These are phyloP conservation scores for Aspergillus ochraceus DNA, from an alignment of 2,329 filamentous ascomycete species.

Conservation along the genomic window DNA sequence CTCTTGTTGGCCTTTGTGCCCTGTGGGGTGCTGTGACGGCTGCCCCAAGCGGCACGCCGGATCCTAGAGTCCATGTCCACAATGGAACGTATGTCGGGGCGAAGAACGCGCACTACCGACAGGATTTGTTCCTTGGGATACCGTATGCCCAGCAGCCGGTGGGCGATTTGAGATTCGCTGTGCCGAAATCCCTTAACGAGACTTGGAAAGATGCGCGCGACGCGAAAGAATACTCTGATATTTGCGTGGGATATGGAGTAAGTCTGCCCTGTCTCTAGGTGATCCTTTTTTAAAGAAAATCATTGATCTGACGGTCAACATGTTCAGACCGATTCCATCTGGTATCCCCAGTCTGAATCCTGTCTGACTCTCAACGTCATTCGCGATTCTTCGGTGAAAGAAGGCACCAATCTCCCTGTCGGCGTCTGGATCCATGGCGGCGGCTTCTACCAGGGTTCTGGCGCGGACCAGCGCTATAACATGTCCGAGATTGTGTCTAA, in stretches of 20 bases:
- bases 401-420: constrained; percentile 51
- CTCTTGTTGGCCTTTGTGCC: neutral
- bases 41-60: constrained; percentile 19
- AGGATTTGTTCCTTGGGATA: constrained; percentile 57
- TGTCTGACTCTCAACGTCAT: constrained; percentile 65
- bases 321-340: constrained; percentile 35
- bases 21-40: constrained; percentile 13
- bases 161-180: constrained; percentile 54
- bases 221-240: constrained; percentile 48
- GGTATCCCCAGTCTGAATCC: constrained; percentile 50
- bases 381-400: constrained; percentile 44
- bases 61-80: constrained; percentile 34
- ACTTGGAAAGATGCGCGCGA: constrained; percentile 44
- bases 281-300: neutral
- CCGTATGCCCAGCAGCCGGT: constrained; percentile 59
- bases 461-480: constrained; percentile 60
- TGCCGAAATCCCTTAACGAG: constrained; percentile 51
- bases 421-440: constrained; percentile 64
- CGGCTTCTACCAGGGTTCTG: constrained; percentile 53
- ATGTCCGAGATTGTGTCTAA: constrained; percentile 59
- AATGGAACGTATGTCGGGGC: constrained; percentile 53
- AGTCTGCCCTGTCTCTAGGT: constrained; percentile 19
- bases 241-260: constrained; percentile 54
- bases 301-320: constrained; percentile 4
- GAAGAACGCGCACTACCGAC: constrained; percentile 41